Evolutionary conservation across 306 rosid genomes (phyloP).

Genomic region (Senna tora): DNA sequence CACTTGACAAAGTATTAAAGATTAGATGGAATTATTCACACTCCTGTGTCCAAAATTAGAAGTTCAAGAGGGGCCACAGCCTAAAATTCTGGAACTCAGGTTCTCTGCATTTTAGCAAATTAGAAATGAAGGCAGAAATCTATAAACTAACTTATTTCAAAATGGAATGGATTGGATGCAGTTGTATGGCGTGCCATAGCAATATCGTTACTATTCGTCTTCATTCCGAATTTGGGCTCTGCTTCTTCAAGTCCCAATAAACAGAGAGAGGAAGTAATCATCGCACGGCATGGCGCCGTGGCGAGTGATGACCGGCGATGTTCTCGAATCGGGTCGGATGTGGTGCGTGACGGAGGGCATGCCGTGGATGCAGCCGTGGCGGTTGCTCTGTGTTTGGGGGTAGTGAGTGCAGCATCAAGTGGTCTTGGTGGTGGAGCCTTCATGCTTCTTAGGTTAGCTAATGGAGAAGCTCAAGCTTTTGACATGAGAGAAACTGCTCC

Average conservation of each 20-base stretch:
- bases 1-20: too few relatives aligned
- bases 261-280: slow-evolving; percentile 50
- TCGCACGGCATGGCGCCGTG: slow-evolving; percentile 64
- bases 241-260: slow-evolving; percentile 39
- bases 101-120: too few relatives aligned
- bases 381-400: slow-evolving; percentile 79
- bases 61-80: too few relatives aligned
- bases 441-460: slow-evolving; percentile 61
- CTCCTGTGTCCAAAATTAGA: too few relatives aligned
- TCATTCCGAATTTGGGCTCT: slow-evolving; percentile 37
- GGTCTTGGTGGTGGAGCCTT: slow-evolving; percentile 91
- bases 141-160: too few relatives aligned
- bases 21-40: too few relatives aligned
- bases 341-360: slow-evolving; percentile 71
- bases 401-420: slow-evolving; percentile 85
- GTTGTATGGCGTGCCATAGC: slow-evolving; percentile 43
- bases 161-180: slow-evolving; percentile 41
- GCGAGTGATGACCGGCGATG: slow-evolving; percentile 75
- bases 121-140: too few relatives aligned
- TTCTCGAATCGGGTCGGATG: slow-evolving; percentile 63
- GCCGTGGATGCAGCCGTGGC: slow-evolving; percentile 87
- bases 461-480: slow-evolving; percentile 55
- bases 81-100: too few relatives aligned
- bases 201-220: slow-evolving; percentile 32
- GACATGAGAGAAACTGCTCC: slow-evolving; percentile 96